These are phyloP conservation scores for Euphorbia peplus DNA, from an alignment of 345 rosid species.

Conservation along the genomic window DNA sequence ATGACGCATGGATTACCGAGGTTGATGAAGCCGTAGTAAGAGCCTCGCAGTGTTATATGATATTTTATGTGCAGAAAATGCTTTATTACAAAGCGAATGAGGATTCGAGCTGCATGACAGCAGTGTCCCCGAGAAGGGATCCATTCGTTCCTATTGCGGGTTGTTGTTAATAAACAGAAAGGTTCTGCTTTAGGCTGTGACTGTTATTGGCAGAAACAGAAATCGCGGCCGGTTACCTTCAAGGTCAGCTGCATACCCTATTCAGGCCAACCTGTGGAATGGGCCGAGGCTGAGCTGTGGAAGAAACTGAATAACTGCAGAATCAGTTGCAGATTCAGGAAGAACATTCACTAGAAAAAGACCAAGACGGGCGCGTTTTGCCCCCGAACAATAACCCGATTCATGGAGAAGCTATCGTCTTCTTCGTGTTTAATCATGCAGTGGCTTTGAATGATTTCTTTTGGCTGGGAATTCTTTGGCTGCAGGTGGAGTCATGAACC, in stretches of 20 bases:
- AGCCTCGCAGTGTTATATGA: slow-evolving; percentile 32
- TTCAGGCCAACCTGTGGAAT: too few species aligned
- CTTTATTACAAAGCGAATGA: slow-evolving; percentile 43
- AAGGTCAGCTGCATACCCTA: not conserved
- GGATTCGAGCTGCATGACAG: slow-evolving; percentile 32
- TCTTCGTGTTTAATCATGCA: slow-evolving; percentile 5
- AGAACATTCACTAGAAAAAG: slow-evolving; percentile 3
- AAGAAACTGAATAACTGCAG: not conserved
- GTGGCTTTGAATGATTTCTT: slow-evolving; percentile 10
- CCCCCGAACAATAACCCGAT: not conserved
- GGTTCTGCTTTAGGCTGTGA: not conserved
- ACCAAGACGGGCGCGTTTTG: not conserved
- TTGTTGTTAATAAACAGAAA: slow-evolving; percentile 45
- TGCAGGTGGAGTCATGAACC: slow-evolving; percentile 23
- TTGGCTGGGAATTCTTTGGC: slow-evolving; percentile 18
- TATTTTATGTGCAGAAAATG: slow-evolving; percentile 30
- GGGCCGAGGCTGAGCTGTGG: not conserved
- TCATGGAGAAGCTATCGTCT: not conserved
- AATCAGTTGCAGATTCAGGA: not conserved
- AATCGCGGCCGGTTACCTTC: slow-evolving; percentile 12
- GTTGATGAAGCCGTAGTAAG: slow-evolving; percentile 29
- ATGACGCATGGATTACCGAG: slow-evolving; percentile 30
- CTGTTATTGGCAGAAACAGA: slow-evolving; percentile 29
- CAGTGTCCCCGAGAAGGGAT: slow-evolving; percentile 36
- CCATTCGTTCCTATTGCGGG: slow-evolving; percentile 41